phyloP scores from a whole-genome alignment of 2,329 filamentous ascomycete species.

The Cyphellophora attinorum region DNA sequence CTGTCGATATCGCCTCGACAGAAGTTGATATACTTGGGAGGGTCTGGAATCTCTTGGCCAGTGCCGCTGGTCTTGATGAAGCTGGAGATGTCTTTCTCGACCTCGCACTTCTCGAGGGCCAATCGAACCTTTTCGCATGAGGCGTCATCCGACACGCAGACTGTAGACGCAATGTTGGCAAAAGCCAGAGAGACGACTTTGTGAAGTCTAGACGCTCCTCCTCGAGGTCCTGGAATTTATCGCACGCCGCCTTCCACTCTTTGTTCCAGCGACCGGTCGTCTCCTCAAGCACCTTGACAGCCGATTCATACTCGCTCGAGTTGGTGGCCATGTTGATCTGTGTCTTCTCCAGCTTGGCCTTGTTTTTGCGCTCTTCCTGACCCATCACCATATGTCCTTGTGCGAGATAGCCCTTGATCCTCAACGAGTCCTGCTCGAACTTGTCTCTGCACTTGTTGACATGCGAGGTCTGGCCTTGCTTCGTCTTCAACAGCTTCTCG shows the following conservation, averaged over 20 bases:
- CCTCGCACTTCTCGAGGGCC: constrained; percentile 88
- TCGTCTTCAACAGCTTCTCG: constrained; percentile 87
- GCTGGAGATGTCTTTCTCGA: constrained; percentile 81
- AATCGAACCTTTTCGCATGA: constrained; percentile 94
- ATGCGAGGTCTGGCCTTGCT: constrained; percentile 78
- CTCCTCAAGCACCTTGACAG: constrained; percentile 87
- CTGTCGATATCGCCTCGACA: constrained; percentile 80
- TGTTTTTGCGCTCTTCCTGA: constrained; percentile 97
- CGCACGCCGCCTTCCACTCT: constrained; percentile 95
- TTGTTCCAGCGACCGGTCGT: constrained; percentile 94
- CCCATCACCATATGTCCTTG: constrained; percentile 99
- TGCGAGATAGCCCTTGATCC: constrained; percentile 96
- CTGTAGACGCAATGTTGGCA: constrained; percentile 92
- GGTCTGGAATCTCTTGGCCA: constrained; percentile 92
- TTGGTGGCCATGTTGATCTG: constrained; percentile 88
- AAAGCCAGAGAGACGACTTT: constrained; percentile 96
- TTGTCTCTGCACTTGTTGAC: constrained; percentile 95
- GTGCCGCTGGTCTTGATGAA: constrained; percentile 89
- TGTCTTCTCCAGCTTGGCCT: constrained; percentile 96
- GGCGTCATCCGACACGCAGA: constrained; percentile 93
- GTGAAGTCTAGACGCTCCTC: constrained; percentile 95
- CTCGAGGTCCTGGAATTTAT: constrained; percentile 97
- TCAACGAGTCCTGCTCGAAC: constrained; percentile 94
- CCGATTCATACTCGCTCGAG: constrained; percentile 86
- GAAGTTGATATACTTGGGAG: constrained; percentile 98